Evolutionary conservation across 1,284 basidiomycete genomes (phyloP).

Genomic region (Fomitiporia mediterranea): DNA sequence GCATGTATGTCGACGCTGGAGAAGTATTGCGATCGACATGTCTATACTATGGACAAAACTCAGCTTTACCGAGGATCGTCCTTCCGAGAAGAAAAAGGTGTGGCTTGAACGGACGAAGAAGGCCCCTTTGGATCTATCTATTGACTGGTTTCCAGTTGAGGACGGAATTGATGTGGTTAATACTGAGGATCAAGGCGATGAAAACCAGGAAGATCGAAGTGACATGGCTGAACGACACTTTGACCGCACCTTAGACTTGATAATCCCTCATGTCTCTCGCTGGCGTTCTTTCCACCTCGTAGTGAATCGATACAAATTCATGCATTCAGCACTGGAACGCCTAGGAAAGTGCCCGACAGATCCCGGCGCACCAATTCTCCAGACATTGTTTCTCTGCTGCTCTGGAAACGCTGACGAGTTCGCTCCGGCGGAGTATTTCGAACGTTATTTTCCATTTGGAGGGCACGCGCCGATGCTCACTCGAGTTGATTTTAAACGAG

Average conservation of each 20-base stretch:
- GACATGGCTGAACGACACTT: conserved; percentile 24
- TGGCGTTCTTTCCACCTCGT: conserved; percentile 48
- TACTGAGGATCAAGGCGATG: conserved; percentile 9
- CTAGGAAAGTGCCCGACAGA: conserved; percentile 39
- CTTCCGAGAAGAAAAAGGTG: conserved; percentile 32
- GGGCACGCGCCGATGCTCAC: conserved; percentile 49
- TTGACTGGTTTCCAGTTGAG: conserved; percentile 17
- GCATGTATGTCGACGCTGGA: conserved; percentile 39
- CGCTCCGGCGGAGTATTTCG: conserved; percentile 32
- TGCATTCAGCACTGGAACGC: conserved; percentile 38
- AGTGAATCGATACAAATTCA: conserved; percentile 40
- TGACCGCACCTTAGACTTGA: conserved; percentile 39
- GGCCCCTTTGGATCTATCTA: conserved; percentile 40
- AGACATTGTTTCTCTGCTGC: conserved; percentile 46
- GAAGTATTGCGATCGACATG: conserved; percentile 29
- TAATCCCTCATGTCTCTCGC: conserved; percentile 46
- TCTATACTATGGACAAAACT: conserved; percentile 33
- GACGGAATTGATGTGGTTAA: conserved; percentile 19
- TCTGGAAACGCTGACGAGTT: conserved; percentile 36
- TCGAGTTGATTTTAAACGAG: conserved; percentile 51
- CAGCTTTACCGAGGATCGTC: conserved; percentile 4
- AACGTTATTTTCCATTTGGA: conserved; percentile 39
- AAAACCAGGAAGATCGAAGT: neutral
- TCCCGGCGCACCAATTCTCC: conserved; percentile 37
- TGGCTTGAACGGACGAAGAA: conserved; percentile 45